Base-by-base conservation (phyloP, 805 yeast species). In the Brettanomyces anomalus region DNA sequence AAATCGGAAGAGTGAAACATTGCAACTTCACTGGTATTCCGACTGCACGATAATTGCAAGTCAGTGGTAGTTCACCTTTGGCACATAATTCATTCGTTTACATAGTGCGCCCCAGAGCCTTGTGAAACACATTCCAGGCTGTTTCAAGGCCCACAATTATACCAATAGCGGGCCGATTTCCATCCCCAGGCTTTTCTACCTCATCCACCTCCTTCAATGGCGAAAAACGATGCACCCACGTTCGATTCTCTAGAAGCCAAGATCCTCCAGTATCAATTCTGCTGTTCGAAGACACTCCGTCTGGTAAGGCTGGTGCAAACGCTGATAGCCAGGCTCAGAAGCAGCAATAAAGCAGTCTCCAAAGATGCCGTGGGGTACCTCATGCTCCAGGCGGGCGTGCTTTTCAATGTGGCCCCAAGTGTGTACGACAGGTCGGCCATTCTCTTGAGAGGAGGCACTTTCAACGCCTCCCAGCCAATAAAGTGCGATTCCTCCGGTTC, bases 221-320 rank as follows among this genome's bases (percentile, higher is more conserved):
- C 28, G 28, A 24, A 24, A 24, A 24, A 24, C 28, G 3, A 24
- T 24, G 28, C 37, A 7, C 10, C 3, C 37, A 18, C 19, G 5
- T 28, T 36, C 15, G 39, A 36, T 50, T 62, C 74, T 2, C 62
- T 70, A 39, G 87, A 80, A 49, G 75, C 78, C 13, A 71, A 72
- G 46, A 65, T 77, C 18, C 57, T 81, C 3, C 85, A 81, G 55
- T 81, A 73, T 56, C 71, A 70, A 43, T 76, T 76, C 50, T 74
- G 78, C 8, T 61, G 33, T 4, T 72, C 3, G 54, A 60, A 43
- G 79, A 78, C 52, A 52, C 79, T 20, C 62, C 63, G 32, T 58
- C 60, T 30, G 55, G 72, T 37, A 34, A 57, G 49, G 19, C 40
- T 53, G 1, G 46, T 70, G 45, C 60, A 45, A 47, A 52, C 15